Evolutionary conservation across 2,329 filamentous ascomycete species (phyloP).

Genomic region (Penicillium sp.): DNA sequence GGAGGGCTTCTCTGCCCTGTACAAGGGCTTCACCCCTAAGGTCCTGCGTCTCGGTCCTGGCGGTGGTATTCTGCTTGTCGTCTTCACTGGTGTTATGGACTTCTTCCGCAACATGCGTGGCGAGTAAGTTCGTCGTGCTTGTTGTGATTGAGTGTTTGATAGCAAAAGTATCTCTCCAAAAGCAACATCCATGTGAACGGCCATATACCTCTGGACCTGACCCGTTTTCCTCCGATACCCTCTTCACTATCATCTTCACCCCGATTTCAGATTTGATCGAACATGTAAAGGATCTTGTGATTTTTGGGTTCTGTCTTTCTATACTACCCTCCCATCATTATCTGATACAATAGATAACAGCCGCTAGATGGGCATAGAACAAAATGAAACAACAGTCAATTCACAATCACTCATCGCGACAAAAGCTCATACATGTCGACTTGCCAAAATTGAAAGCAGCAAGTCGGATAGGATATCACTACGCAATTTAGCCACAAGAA

Average conservation of each 20-base stretch:
- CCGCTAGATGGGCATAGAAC: constrained; percentile 18
- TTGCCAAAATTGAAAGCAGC: too few relatives aligned
- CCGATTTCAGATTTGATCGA: not conserved
- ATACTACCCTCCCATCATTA: constrained; percentile 6
- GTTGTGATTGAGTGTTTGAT: constrained; percentile 4
- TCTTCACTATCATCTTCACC: constrained; percentile 1
- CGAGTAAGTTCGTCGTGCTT: constrained; percentile 27
- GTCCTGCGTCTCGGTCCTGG: constrained; percentile 74
- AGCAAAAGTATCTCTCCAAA: constrained; percentile 9
- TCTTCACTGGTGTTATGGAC: constrained; percentile 59
- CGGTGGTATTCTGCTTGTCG: constrained; percentile 58
- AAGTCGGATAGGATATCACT: too few relatives aligned
- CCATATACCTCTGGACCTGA: not conserved
- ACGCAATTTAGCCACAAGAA: too few relatives aligned
- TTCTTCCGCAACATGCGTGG: constrained; percentile 75
- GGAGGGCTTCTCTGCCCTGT: constrained; percentile 86
- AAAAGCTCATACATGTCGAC: too few relatives aligned
- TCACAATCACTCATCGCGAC: too few relatives aligned
- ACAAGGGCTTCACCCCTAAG: constrained; percentile 98
- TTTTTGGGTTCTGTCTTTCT: constrained; percentile 9
- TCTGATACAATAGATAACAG: constrained; percentile 10
- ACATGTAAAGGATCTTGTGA: constrained; percentile 6
- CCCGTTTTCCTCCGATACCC: constrained; percentile 8
- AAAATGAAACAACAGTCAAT: constrained; percentile 20
- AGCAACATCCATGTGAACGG: constrained; percentile 9